phyloP scores from a whole-genome alignment of 805 yeast species.

The Kazachstania africana region DNA sequence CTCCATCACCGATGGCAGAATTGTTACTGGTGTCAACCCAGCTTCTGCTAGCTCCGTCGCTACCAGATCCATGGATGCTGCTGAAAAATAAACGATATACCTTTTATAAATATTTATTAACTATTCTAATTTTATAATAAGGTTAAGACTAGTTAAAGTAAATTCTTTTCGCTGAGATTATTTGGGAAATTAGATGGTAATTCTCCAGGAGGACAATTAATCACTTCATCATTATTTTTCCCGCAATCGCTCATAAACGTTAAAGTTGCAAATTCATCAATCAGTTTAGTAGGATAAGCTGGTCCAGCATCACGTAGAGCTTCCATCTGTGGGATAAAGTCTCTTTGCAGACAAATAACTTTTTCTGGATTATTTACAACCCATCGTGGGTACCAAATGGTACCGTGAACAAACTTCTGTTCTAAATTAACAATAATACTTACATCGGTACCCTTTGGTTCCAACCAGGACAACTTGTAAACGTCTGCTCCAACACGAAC shows the following conservation, averaged over 20 bases:
- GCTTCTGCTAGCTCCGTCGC: slow-evolving; percentile 42
- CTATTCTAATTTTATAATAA: no score
- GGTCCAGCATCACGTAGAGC: background rate
- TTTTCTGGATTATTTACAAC: background rate
- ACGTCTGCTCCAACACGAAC: background rate
- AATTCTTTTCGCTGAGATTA: no score
- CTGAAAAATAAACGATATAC: no score
- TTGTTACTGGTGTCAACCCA: slow-evolving; percentile 58
- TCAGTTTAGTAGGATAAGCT: background rate
- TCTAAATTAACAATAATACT: background rate
- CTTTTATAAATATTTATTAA: no score
- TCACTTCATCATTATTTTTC: background rate
- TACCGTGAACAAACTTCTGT: background rate
- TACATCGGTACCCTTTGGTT: background rate
- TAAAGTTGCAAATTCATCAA: background rate
- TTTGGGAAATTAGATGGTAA: background rate
- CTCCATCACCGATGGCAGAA: slow-evolving; percentile 42
- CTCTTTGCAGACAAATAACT: background rate
- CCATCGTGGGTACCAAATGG: background rate
- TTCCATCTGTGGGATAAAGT: background rate
- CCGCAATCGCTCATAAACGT: background rate
- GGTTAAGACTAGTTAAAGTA: no score
- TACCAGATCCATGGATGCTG: slow-evolving; percentile 9
- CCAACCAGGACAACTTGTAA: background rate
- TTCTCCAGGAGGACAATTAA: background rate